Conservation (phyloP, 2,329 filamentous ascomycete genomes). For the Phialemoniopsis sp. region DNA sequence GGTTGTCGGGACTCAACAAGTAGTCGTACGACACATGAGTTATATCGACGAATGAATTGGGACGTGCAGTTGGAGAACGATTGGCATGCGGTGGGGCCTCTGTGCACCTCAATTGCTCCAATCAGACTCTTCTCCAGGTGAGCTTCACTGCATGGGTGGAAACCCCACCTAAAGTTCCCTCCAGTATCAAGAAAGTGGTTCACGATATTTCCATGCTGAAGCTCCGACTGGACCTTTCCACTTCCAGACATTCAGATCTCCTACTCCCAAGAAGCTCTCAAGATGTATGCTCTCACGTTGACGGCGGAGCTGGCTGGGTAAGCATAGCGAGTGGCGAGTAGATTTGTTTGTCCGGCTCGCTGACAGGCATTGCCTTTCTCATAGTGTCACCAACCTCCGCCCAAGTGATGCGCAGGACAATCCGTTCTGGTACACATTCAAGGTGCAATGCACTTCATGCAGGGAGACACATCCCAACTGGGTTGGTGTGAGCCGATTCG, state of each 20-base stretch:
- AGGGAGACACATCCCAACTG: conserved; percentile 84
- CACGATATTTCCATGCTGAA: too few relatives aligned
- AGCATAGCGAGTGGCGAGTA: conserved; percentile 15
- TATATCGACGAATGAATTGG: neutral
- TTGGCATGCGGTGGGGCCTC: too few relatives aligned
- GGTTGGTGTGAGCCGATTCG: conserved; percentile 84
- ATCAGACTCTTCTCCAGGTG: too few relatives aligned
- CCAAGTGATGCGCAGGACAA: conserved; percentile 76
- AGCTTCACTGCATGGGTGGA: too few relatives aligned
- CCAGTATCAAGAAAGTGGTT: too few relatives aligned
- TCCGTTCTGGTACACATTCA: conserved; percentile 97
- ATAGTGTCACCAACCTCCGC: conserved; percentile 83
- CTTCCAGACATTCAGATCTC: conserved; percentile 2
- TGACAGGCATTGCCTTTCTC: neutral
- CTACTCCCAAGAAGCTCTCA: conserved; percentile 8
- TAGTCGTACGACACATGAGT: neutral
- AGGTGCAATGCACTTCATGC: conserved; percentile 97
- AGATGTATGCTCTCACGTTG: conserved; percentile 63
- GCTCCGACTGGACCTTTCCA: too few relatives aligned
- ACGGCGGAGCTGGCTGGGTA: conserved; percentile 69
- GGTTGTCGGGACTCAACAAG: too few relatives aligned
- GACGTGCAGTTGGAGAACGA: too few relatives aligned
- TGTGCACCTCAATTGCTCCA: too few relatives aligned
- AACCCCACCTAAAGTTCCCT: too few relatives aligned
- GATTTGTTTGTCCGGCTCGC: too few relatives aligned